Conservation (phyloP, 2,329 filamentous ascomycete genomes). For the Stagonosporopsis chrysanthemi region DNA sequence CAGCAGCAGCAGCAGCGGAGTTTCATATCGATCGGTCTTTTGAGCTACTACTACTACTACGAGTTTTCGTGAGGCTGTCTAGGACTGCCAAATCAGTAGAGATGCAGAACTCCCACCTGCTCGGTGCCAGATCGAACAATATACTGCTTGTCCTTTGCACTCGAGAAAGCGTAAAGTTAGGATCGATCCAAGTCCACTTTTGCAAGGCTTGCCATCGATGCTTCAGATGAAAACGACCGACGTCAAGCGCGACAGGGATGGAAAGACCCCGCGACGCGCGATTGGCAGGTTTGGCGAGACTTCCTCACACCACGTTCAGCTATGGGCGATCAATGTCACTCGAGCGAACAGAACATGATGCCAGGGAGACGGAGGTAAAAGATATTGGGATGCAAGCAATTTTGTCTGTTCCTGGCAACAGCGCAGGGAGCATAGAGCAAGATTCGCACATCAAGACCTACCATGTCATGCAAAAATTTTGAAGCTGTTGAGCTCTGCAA, state of each 20-base stretch:
- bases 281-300: conserved; percentile 34
- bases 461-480: neutral
- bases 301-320: conserved; percentile 16
- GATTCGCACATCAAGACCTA: neutral
- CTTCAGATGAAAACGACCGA: neutral
- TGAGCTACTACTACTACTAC: no score
- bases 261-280: conserved; percentile 15
- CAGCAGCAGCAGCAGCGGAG: no score
- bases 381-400: neutral
- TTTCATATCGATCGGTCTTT: no score
- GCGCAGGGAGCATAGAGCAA: neutral
- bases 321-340: conserved; percentile 7
- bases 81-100: no score
- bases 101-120: no score
- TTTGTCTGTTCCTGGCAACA: no score
- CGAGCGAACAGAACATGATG: neutral
- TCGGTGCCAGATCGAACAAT: neutral
- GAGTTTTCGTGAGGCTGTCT: no score
- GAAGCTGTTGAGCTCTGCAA: conserved; percentile 11
- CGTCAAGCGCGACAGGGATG: conserved; percentile 8
- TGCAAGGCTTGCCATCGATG: neutral
- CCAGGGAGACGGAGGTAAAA: neutral
- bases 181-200: neutral
- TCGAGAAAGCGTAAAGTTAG: neutral
- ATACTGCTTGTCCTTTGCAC: no score